Evolutionary conservation across 2,329 filamentous ascomycete species (phyloP).

Genomic region (Fusarium tanahbumbuense): DNA sequence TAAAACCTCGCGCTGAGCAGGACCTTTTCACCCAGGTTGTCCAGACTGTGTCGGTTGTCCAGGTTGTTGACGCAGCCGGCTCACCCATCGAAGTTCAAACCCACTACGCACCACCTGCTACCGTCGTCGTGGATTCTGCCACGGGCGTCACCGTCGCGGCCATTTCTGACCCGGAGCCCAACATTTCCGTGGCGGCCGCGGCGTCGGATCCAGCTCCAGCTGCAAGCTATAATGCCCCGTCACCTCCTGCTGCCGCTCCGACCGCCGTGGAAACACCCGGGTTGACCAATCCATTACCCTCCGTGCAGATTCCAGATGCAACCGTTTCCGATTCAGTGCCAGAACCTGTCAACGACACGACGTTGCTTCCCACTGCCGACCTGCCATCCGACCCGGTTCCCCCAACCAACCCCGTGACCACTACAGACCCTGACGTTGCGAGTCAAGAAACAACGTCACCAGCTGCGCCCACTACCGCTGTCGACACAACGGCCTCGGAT

Average conservation of each 20-base stretch:
- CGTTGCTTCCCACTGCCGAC: conserved; percentile 31
- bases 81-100: conserved; percentile 59
- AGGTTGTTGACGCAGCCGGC: conserved; percentile 63
- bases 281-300: conserved; percentile 36
- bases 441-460: conserved; percentile 35
- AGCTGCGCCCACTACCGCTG: conserved; percentile 27
- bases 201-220: conserved; percentile 39
- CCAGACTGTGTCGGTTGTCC: conserved; percentile 66
- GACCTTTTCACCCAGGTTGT: conserved; percentile 59
- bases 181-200: conserved; percentile 40
- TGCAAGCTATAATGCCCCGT: conserved; percentile 40
- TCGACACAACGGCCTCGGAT: conserved; percentile 28
- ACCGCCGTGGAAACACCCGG: conserved; percentile 36
- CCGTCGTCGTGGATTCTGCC: conserved; percentile 52
- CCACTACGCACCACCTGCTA: conserved; percentile 53
- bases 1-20: conserved; percentile 35
- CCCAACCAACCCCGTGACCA: conserved; percentile 22
- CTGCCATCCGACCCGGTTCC: conserved; percentile 21
- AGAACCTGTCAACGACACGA: conserved; percentile 28
- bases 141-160: conserved; percentile 54
- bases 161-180: conserved; percentile 46
- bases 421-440: conserved; percentile 22
- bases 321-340: conserved; percentile 31
- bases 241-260: conserved; percentile 27
- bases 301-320: conserved; percentile 28